Conservation (phyloP, 176 grass and related monocot genomes). For the Aegilops sharonensis region DNA sequence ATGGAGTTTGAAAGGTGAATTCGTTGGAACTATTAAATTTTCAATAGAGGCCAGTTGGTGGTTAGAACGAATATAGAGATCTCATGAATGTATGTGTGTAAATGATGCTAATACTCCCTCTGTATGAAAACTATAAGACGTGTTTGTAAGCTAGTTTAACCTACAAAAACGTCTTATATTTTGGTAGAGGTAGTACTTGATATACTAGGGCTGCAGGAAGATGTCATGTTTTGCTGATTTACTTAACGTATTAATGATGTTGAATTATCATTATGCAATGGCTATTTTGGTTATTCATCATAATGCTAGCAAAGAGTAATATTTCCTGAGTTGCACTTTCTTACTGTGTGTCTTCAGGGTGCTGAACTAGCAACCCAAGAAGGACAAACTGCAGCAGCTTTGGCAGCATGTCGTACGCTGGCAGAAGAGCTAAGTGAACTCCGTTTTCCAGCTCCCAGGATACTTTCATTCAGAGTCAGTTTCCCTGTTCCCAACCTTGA, state of each 20-base stretch:
- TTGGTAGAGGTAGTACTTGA: background rate
- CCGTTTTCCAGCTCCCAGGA: conserved; percentile 93
- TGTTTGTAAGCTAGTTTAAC: too few relatives aligned
- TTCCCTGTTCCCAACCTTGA: conserved; percentile 23
- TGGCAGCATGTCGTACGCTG: conserved; percentile 93
- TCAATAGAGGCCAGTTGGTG: background rate
- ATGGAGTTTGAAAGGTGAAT: background rate
- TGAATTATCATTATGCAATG: background rate
- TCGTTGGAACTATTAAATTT: conserved; percentile 2
- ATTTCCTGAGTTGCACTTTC: conserved; percentile 1
- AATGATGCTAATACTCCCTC: conserved; percentile 1
- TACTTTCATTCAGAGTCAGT: conserved; percentile 94
- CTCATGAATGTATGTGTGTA: background rate
- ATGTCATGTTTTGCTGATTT: background rate
- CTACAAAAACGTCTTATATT: too few relatives aligned
- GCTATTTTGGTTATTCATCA: background rate
- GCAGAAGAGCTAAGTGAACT: conserved; percentile 86
- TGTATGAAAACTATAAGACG: too few relatives aligned
- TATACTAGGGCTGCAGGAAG: background rate
- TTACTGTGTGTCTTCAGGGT: conserved; percentile 56
- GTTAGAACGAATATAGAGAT: background rate
- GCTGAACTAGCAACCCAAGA: conserved; percentile 91
- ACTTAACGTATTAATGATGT: background rate
- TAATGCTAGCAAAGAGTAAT: conserved; percentile 5
- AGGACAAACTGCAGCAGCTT: conserved; percentile 79